A percentile compares a stretch with the other conserved stretches of the same genome.
Evolutionary conservation across 306 rosid species (phyloP).

Genomic region (Ziziphus jujuba): DNA sequence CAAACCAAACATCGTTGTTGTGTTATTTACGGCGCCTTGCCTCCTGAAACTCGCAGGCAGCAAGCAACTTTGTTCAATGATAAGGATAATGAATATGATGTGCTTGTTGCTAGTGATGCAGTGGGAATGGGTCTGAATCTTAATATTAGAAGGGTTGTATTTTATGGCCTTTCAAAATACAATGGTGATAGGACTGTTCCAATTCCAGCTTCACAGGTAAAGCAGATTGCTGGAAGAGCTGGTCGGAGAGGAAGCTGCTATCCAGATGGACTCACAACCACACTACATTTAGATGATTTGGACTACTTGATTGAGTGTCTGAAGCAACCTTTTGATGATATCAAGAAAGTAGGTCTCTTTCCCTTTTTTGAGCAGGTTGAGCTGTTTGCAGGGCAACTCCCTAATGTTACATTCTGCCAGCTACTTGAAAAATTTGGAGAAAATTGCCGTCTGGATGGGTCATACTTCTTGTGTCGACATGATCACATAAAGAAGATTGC

Average conservation of each 20-base stretch:
- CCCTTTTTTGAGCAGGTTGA: constrained; percentile 85
- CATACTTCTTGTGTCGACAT: constrained; percentile 74
- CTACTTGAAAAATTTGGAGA: constrained; percentile 72
- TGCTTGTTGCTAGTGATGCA: constrained; percentile 93
- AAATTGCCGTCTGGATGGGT: constrained; percentile 73
- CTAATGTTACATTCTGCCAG: constrained; percentile 50
- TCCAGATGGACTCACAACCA: constrained; percentile 84
- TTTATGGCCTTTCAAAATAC: constrained; percentile 72
- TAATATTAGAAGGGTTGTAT: constrained; percentile 86
- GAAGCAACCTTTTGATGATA: constrained; percentile 78
- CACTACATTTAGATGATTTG: constrained; percentile 74
- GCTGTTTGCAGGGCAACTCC: constrained; percentile 68
- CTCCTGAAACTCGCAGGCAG: constrained; percentile 87
- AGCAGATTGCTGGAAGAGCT: constrained; percentile 97
- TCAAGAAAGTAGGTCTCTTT: constrained; percentile 71
- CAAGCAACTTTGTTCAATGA: constrained; percentile 87
- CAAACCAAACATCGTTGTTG: constrained; percentile 77
- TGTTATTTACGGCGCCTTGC: constrained; percentile 90
- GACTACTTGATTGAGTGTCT: constrained; percentile 88
- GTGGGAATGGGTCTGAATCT: constrained; percentile 98
- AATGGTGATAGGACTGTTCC: constrained; percentile 80
- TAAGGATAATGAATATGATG: constrained; percentile 72
- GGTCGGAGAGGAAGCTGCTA: constrained; percentile 89
- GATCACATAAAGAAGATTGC: constrained; percentile 86
- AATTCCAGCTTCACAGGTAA: constrained; percentile 89